These are phyloP conservation scores for Ulmus americana DNA, from an alignment of 331 rosid species.

Conservation along the genomic window DNA sequence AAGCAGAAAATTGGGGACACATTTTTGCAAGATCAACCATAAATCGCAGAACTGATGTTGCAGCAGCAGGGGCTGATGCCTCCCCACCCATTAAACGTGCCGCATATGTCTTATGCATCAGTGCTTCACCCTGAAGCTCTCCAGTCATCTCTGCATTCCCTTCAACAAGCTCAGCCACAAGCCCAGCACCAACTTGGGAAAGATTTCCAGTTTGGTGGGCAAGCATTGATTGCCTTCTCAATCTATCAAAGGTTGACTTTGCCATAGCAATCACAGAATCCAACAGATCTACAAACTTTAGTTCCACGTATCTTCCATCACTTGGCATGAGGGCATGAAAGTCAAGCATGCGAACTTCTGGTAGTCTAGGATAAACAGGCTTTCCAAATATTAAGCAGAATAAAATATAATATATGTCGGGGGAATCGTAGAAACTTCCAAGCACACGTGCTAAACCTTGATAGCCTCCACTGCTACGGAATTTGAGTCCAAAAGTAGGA, in stretches of 20 bases:
- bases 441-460: constrained; percentile 87
- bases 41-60: constrained; percentile 87
- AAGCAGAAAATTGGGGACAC: constrained; percentile 81
- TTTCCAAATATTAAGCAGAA: constrained; percentile 96
- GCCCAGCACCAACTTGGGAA: constrained; percentile 90
- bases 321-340: constrained; percentile 98
- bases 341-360: constrained; percentile 98
- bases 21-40: constrained; percentile 99
- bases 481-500: constrained; percentile 85
- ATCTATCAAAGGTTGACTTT: constrained; percentile 84
- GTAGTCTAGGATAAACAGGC: constrained; percentile 95
- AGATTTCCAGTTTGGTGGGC: constrained; percentile 93
- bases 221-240: constrained; percentile 86
- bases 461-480: constrained; percentile 96
- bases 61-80: constrained; percentile 98
- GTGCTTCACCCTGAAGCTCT: constrained; percentile 98
- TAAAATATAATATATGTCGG: constrained; percentile 89
- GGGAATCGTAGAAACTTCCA: constrained; percentile 94
- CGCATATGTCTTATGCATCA: constrained; percentile 99
- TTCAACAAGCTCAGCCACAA: constrained; percentile 93
- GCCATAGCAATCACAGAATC: constrained; percentile 92
- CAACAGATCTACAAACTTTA: constrained; percentile 74
- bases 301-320: constrained; percentile 65
- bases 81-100: constrained; percentile 99
- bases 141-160: constrained; percentile 93